Base-by-base conservation (phyloP, 2,329 filamentous ascomycete genomes). In the Mycosphaerella sp. region DNA sequence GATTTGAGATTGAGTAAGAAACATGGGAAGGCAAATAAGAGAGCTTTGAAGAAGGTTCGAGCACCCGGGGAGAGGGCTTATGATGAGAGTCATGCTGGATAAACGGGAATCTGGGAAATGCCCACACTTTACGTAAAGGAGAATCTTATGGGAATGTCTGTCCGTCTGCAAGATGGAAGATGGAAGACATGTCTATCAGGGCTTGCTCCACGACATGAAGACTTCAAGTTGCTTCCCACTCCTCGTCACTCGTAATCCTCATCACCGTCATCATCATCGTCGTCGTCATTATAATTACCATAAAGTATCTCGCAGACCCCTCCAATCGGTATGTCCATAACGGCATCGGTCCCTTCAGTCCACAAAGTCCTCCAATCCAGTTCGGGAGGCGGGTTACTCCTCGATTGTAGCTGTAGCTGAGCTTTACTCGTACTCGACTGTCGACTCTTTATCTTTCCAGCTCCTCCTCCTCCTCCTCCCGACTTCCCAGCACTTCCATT, bases 301-400 rank as follows among this genome's bases (percentile, higher is more conserved):
- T 97, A 98, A 17, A 98, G 68, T 30, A 98, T 83, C 73, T 98
- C 90, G 66, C 91, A 97, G 1, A 97, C 91, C 0, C 91, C 93
- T 8, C 89, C 90, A 59, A 97, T 79, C 6, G 93, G 93, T 43
- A 98, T 85, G 72, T 98, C 93, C 87, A 98, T 87, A 6, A 97
- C 93, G 1, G 89, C 93, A 75, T 98, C 93, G 0, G 93, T 98
- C 14, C 93, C 89, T 62, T 87, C 84, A 64, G 83, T 89, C 93
- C 93, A 98, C 14, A 95, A 77, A 52, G 77, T 79, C 64, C 78
- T 83, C 91, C 93, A 97, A 64, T 89, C 79, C 58, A 79, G 69
- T 43, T 73, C 68, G 55, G 50, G 51, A 13, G 21, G 21, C 21
- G 21, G 21, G 21, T 25, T 5, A 25, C 21, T 25, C 7, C 7